phyloP scores from a whole-genome alignment of 1,284 basidiomycete species.

The Apiotrichum gracile region DNA sequence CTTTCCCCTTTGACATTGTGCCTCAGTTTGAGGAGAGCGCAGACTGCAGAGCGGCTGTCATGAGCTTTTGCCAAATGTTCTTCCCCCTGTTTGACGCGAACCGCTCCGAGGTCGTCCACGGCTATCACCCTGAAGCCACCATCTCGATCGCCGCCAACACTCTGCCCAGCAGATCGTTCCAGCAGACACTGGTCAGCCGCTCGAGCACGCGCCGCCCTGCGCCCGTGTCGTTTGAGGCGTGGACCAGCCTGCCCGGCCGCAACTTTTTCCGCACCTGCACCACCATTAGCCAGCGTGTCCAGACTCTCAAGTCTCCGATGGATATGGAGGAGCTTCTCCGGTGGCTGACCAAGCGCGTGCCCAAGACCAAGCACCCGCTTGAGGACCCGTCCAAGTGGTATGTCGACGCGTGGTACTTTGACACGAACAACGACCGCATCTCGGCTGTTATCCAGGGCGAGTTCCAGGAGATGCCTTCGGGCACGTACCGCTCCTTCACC shows the following conservation, averaged over 20 bases:
- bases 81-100: slow-evolving; percentile 78
- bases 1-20: slow-evolving; percentile 39
- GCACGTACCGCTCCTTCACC: slow-evolving; percentile 76
- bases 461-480: slow-evolving; percentile 61
- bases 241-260: slow-evolving; percentile 62
- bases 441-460: slow-evolving; percentile 86
- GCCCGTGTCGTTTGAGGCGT: slow-evolving; percentile 64
- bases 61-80: slow-evolving; percentile 54
- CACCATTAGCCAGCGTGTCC: slow-evolving; percentile 59
- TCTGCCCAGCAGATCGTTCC: slow-evolving; percentile 58
- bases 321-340: slow-evolving; percentile 50
- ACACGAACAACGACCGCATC: slow-evolving; percentile 53
- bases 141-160: slow-evolving; percentile 86
- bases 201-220: slow-evolving; percentile 63
- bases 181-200: slow-evolving; percentile 17
- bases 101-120: slow-evolving; percentile 62
- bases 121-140: slow-evolving; percentile 75
- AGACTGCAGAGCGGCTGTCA: slow-evolving; percentile 41
- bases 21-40: slow-evolving; percentile 31
- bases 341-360: slow-evolving; percentile 56
- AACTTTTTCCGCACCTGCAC: slow-evolving; percentile 66
- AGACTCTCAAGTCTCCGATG: slow-evolving; percentile 66
- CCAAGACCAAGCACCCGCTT: slow-evolving; percentile 70
- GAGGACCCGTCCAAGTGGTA: slow-evolving; percentile 71
- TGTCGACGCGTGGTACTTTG: slow-evolving; percentile 78